Evolutionary conservation across 2,329 filamentous ascomycete genomes (phyloP).

Genomic region (Sarocladium kiliense): DNA sequence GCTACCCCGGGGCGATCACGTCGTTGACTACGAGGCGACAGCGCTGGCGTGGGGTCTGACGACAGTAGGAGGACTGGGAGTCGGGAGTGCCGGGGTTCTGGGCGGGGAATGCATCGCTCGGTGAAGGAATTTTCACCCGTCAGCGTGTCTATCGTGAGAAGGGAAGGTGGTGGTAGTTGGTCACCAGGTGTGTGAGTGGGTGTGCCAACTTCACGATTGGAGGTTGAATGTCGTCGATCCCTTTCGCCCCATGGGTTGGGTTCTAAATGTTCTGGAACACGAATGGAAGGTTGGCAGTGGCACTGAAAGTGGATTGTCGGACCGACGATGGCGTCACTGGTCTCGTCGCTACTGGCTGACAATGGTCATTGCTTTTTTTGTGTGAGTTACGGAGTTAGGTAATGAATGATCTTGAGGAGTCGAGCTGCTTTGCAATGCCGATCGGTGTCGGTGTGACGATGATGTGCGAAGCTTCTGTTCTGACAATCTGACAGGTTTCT

Average conservation of each 20-base stretch:
- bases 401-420: not conserved
- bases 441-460: not conserved
- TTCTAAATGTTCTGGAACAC: conserved; percentile 5
- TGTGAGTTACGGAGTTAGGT: not conserved
- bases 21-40: conserved; percentile 41
- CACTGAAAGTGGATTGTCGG: conserved; percentile 1
- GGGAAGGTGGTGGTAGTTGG: not conserved
- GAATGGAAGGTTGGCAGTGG: not conserved
- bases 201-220: not conserved
- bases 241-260: not conserved
- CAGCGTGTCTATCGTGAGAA: not conserved
- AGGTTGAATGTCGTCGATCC: not conserved
- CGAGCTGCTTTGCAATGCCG: not conserved
- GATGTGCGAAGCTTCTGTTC: not conserved
- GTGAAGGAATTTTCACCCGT: conserved; percentile 16
- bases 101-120: conserved; percentile 40
- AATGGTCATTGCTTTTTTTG: not conserved
- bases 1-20: conserved; percentile 26
- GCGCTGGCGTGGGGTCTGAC: conserved; percentile 42
- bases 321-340: conserved; percentile 4
- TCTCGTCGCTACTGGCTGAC: not conserved
- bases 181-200: not conserved
- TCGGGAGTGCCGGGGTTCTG: conserved; percentile 39
- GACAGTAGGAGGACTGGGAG: conserved; percentile 37
- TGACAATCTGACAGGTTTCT: not conserved